These are phyloP conservation scores for Trichoderma parareesei DNA, from an alignment of 495 filamentous ascomycete species.

Conservation along the genomic window DNA sequence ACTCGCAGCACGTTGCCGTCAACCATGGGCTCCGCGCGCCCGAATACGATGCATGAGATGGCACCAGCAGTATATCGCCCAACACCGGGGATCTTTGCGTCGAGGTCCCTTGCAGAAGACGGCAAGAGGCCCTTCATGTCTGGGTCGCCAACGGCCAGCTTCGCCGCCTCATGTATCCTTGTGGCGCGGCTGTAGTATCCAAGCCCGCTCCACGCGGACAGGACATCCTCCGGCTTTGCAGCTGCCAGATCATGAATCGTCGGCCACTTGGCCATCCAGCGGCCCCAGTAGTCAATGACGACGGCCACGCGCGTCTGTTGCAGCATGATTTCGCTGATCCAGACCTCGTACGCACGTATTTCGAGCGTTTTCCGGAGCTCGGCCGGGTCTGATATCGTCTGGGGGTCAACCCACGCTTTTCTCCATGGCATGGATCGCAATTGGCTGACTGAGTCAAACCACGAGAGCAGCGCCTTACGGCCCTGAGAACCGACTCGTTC, in stretches of 20 bases:
- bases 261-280: conserved; percentile 37
- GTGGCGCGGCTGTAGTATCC: conserved; percentile 40
- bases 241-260: conserved; percentile 29
- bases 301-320: conserved; percentile 42
- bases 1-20: conserved; percentile 43
- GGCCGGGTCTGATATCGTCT: conserved; percentile 5
- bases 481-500: conserved; percentile 15
- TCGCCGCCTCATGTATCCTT: conserved; percentile 31
- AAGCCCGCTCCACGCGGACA: conserved; percentile 32
- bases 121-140: conserved; percentile 27
- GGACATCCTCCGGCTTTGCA: conserved; percentile 30
- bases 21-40: conserved; percentile 34
- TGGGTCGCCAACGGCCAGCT: conserved; percentile 22
- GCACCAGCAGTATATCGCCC: conserved; percentile 41
- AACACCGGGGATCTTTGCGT: conserved; percentile 31
- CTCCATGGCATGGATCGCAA: conserved; percentile 40
- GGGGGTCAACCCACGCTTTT: conserved; percentile 31
- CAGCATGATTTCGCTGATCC: conserved; percentile 44
- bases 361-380: conserved; percentile 21
- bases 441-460: conserved; percentile 30
- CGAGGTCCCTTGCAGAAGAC: conserved; percentile 21
- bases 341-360: conserved; percentile 41
- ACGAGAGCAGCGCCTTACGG: conserved; percentile 26
- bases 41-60: conserved; percentile 39
- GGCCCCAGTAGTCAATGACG: conserved; percentile 37